phyloP scores from a whole-genome alignment of 2,329 filamentous ascomycete species.

The Penicillium hesseltinei region DNA sequence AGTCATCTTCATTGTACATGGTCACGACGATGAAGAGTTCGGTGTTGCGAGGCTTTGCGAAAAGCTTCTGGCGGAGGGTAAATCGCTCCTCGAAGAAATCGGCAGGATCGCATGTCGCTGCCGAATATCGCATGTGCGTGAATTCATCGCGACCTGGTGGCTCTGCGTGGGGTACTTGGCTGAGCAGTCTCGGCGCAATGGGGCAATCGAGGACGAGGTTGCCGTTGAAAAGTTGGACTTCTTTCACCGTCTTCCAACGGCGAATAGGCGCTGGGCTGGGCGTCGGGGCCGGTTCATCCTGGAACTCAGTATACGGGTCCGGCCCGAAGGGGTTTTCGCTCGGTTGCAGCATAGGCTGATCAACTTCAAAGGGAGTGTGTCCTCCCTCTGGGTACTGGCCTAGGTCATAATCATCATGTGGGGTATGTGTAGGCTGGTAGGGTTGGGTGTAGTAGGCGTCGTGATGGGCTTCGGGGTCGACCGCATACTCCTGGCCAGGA shows the following conservation, averaged over 20 bases:
- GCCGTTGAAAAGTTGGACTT: constrained; percentile 94
- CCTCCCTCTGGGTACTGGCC: constrained; percentile 53
- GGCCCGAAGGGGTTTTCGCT: constrained; percentile 63
- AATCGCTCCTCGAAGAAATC: constrained; percentile 88
- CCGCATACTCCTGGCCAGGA: constrained; percentile 64
- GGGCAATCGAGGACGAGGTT: constrained; percentile 97
- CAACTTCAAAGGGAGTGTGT: constrained; percentile 62
- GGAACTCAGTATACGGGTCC: constrained; percentile 54
- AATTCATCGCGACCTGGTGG: constrained; percentile 77
- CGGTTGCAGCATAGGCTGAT: constrained; percentile 69
- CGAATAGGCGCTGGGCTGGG: constrained; percentile 64
- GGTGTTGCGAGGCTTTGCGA: constrained; percentile 87
- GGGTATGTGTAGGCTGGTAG: constrained; percentile 65
- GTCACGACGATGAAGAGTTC: constrained; percentile 96
- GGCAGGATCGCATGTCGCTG: constrained; percentile 87
- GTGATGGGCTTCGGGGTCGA: constrained; percentile 82
- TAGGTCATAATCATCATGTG: constrained; percentile 56
- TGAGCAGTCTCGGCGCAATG: constrained; percentile 82
- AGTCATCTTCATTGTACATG: constrained; percentile 99
- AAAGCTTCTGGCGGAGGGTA: constrained; percentile 84
- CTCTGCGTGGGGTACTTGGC: constrained; percentile 79
- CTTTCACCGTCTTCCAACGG: constrained; percentile 97
- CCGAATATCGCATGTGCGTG: constrained; percentile 81
- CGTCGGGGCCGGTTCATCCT: constrained; percentile 44
- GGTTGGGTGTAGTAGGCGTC: constrained; percentile 82